Conservation (phyloP, 345 rosid species). For the Capsella bursapastoris region DNA sequence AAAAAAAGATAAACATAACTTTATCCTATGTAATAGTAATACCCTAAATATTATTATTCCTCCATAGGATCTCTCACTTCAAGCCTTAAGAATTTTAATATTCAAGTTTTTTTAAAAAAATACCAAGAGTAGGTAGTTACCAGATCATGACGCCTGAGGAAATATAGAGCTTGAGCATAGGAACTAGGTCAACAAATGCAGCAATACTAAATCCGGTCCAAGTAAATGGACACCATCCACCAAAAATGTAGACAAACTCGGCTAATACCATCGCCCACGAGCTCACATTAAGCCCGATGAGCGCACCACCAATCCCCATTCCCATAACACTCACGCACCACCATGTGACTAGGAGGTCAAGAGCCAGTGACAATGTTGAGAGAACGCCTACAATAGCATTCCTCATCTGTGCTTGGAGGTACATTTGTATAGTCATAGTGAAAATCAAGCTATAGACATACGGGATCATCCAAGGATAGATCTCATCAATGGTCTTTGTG, state of each 20-base stretch:
- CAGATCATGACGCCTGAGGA: constrained; percentile 71
- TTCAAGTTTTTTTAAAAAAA: not conserved
- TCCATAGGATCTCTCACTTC: not conserved
- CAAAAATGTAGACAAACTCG: constrained; percentile 56
- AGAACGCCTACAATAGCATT: constrained; percentile 52
- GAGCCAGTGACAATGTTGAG: constrained; percentile 41
- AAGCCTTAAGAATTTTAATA: not conserved
- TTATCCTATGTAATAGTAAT: not conserved
- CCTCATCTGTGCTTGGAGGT: constrained; percentile 55
- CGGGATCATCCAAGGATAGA: constrained; percentile 54
- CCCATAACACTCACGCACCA: constrained; percentile 48
- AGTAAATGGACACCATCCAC: constrained; percentile 72
- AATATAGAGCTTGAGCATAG: constrained; percentile 63
- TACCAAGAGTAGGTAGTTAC: constrained; percentile 29
- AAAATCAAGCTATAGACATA: constrained; percentile 41
- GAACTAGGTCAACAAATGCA: constrained; percentile 54
- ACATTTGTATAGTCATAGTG: constrained; percentile 47
- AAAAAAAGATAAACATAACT: not conserved
- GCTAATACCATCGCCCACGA: constrained; percentile 50
- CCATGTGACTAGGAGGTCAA: constrained; percentile 56
- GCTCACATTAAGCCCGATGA: constrained; percentile 51
- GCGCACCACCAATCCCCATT: constrained; percentile 60
- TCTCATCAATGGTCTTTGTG: constrained; percentile 45
- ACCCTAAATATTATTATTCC: no score
- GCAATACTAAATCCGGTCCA: constrained; percentile 68